These are phyloP conservation scores for Salvia hispanica DNA, from an alignment of 257 asterid genomes.

Conservation along the genomic window DNA sequence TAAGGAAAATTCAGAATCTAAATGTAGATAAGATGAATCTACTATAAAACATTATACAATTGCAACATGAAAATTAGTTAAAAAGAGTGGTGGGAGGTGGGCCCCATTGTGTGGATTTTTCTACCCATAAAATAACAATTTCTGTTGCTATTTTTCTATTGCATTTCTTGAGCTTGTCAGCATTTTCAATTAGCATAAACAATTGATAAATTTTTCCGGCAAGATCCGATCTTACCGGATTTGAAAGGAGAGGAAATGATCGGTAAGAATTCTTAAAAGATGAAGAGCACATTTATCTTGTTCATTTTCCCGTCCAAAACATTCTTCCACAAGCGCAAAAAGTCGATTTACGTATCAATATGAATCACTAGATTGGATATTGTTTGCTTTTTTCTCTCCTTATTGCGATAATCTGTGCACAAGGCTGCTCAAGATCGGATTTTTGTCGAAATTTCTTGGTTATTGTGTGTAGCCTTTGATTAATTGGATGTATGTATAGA, in stretches of 20 bases:
- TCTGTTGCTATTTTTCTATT: slow-evolving; percentile 5
- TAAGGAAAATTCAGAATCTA: too few species aligned
- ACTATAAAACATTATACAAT: too few species aligned
- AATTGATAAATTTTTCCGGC: slow-evolving; percentile 31
- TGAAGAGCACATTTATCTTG: slow-evolving; percentile 48
- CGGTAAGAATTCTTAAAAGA: slow-evolving; percentile 39
- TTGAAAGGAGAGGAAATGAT: slow-evolving; percentile 26
- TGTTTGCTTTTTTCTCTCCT: not conserved
- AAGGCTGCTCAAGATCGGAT: not conserved
- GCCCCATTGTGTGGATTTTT: not conserved
- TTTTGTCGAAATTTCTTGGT: not conserved
- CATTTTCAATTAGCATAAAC: slow-evolving; percentile 17
- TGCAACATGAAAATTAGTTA: too few species aligned
- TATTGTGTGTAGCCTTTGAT: not conserved
- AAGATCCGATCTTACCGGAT: slow-evolving; percentile 40
- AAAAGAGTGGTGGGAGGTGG: not conserved
- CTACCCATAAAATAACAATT: slow-evolving; percentile 5
- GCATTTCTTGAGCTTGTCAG: slow-evolving; percentile 13
- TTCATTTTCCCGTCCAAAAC: slow-evolving; percentile 43
- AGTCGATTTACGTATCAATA: slow-evolving; percentile 11
- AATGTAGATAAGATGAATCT: too few species aligned
- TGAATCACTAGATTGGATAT: slow-evolving; percentile 19
- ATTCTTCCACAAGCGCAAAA: slow-evolving; percentile 59
- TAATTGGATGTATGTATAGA: slow-evolving; percentile 3
- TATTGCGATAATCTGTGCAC: slow-evolving; percentile 11